Base-by-base conservation (phyloP, 2,329 filamentous ascomycete species). In the Phaeosphaeriaceae sp. region DNA sequence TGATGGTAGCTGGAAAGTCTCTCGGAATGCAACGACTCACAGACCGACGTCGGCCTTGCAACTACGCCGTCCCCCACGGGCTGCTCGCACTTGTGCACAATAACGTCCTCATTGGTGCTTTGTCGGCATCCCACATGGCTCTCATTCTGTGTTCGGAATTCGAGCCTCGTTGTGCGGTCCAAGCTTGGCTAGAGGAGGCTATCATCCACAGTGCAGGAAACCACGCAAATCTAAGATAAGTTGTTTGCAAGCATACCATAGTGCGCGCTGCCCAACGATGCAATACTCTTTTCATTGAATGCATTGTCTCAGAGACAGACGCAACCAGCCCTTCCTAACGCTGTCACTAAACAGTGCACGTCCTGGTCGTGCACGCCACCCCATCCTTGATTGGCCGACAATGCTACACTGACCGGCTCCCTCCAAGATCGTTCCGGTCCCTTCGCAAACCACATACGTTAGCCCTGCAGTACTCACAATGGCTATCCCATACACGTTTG, bases 21-120 rank as follows among this genome's bases (percentile, higher is more conserved):
- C 58, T 72, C 69, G 69, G 69, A 70, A 69, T 57, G 44, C 61
- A 58, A 54, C 59, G 55, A 62, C 52, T 64, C 60, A 62, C 57
- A 59, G 44, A 49, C 54, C 61, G 57, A 64, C 48, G 54, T 62
- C 61, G 58, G 58, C 56, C 57, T 51, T 45, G 56, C 54, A 51
- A 58, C 45, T 22, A 52, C 54, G 51, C 41, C 13, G 31, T 57
- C 42, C 51, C 50, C 54, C 49, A 45, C 53, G 48, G n/a, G 57
- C 44, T 46, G 25, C 46, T 54, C 49, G 19, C 45, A 56, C n/a
- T 51, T 42, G 46, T 27, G n/a, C 17, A 4, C 45, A 45, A 25
- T 7, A n/a, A 19, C 24, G 2, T 41, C 17, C 41, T 54, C 22
- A 65, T 67, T 67, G 56, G 64, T 46, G 61, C 48, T 48, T 53